These are phyloP conservation scores for Hygrocybe punicea DNA, from an alignment of 768 basidiomycete species.

Conservation along the genomic window DNA sequence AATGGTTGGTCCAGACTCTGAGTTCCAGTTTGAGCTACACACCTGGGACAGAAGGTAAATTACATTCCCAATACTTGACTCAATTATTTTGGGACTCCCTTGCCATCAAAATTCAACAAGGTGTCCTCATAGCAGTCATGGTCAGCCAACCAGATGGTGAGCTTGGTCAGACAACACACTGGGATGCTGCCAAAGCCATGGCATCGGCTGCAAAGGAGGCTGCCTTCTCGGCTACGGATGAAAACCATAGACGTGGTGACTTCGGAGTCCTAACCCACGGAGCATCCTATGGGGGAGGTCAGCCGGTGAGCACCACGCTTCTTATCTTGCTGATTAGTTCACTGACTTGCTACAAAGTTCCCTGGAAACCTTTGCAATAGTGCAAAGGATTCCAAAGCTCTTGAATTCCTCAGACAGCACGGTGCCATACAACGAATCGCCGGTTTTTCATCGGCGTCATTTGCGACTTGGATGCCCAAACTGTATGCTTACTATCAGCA, in stretches of 20 bases:
- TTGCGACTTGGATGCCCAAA: slow-evolving; percentile 21
- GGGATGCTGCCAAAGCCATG: neutral
- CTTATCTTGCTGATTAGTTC: too few species aligned
- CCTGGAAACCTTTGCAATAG: slow-evolving; percentile 12
- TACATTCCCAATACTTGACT: too few species aligned
- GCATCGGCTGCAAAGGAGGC: slow-evolving; percentile 1
- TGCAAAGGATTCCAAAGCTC: neutral
- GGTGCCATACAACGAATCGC: slow-evolving; percentile 13
- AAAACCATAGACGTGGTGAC: slow-evolving; percentile 18
- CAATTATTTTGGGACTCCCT: neutral
- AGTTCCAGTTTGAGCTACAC: neutral
- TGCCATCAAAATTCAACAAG: slow-evolving; percentile 8
- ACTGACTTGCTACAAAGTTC: neutral
- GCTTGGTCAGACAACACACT: neutral
- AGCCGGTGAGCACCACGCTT: slow-evolving; percentile 4
- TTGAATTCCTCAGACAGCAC: neutral
- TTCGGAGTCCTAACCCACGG: slow-evolving; percentile 20
- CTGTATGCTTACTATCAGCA: slow-evolving; percentile 16
- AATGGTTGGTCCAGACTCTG: neutral
- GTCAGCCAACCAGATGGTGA: slow-evolving; percentile 13
- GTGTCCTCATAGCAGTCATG: slow-evolving; percentile 7
- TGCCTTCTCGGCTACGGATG: slow-evolving; percentile 6
- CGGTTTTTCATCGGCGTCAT: slow-evolving; percentile 18
- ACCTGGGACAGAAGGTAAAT: slow-evolving; percentile 7
- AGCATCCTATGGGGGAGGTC: slow-evolving; percentile 30